Conservation (phyloP, 2,329 filamentous ascomycete genomes). For the Epichloe gansuensis region DNA sequence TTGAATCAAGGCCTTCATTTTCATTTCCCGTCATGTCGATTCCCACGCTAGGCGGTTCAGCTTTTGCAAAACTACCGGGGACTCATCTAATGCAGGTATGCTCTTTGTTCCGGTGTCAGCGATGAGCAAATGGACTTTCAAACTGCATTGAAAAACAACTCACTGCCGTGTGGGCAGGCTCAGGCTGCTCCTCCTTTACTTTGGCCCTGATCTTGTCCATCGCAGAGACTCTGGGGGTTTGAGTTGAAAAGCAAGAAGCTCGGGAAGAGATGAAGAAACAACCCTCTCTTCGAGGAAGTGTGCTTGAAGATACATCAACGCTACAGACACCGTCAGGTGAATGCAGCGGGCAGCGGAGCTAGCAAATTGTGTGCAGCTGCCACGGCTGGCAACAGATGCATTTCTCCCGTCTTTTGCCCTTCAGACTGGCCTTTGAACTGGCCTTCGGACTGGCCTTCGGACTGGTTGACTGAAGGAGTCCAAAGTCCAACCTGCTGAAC, state of each 20-base stretch:
- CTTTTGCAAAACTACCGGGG: not conserved
- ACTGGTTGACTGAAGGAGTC: too few relatives aligned
- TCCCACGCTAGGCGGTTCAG: not conserved
- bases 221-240: not conserved
- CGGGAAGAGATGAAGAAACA: not conserved
- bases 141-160: not conserved
- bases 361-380: not conserved
- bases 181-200: not conserved
- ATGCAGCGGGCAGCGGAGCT: too few relatives aligned
- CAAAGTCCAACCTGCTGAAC: too few relatives aligned
- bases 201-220: not conserved
- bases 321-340: too few relatives aligned
- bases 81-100: not conserved
- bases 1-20: not conserved
- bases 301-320: not conserved
- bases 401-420: not conserved
- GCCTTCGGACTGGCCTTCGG: too few relatives aligned
- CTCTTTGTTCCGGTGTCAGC: not conserved
- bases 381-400: not conserved
- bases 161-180: not conserved
- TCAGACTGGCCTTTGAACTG: too few relatives aligned
- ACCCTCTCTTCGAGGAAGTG: not conserved
- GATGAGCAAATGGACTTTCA: not conserved
- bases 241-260: too few relatives aligned
- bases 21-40: not conserved